Evolutionary conservation across 805 yeast species (phyloP), one percentile per base, ranked within the genome.

Genomic region (Schwanniomyces vanrijiae): DNA sequence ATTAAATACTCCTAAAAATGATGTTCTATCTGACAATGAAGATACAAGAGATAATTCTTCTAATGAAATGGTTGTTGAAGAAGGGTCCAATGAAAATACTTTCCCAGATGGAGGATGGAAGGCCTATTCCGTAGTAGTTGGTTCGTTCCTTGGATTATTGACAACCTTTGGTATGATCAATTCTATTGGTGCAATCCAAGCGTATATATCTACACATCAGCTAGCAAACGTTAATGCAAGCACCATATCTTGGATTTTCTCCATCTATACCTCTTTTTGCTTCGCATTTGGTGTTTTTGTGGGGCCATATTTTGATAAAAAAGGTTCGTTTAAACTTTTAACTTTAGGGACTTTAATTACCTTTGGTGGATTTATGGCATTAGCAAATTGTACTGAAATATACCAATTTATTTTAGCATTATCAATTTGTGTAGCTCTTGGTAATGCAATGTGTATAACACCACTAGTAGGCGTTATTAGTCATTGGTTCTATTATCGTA

Each of bases 271-370:
- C 49, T 54, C 67, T 13, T 47, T 71, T 9, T 56, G 73, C 6
- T 66, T 62, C 44, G 55, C 53, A 6, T 40, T 58, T 13, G 65
- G 68, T 3, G 51, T 60, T 5, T 60, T 80, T 19, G 75, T 79
- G 11, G 90, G 87, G 0, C 78, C 81, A 5, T 64, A 81, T 38
- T 86, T 85, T 58, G 91, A 86, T 61, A 66, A 78, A 38, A 73
- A 75, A 46, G 91, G 91, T 2, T 71, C 83, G 11, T 66, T 65
- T 34, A 51, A 55, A n/a, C 79, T 82, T 2, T 58, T 82, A 59
- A 48, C 69, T 5, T 51, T 68, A 9, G 82, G 84, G 2, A 64
- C 78, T 0, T 19, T 71, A 0, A 51, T 79, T 20, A 65, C 71
- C 7, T 69, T 73, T 45, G 69, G 60, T 3, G 84, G 85, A 0